Evolutionary conservation across 352 stramenopile species (phyloP).

Genomic region (Phytophthora cactorum): DNA sequence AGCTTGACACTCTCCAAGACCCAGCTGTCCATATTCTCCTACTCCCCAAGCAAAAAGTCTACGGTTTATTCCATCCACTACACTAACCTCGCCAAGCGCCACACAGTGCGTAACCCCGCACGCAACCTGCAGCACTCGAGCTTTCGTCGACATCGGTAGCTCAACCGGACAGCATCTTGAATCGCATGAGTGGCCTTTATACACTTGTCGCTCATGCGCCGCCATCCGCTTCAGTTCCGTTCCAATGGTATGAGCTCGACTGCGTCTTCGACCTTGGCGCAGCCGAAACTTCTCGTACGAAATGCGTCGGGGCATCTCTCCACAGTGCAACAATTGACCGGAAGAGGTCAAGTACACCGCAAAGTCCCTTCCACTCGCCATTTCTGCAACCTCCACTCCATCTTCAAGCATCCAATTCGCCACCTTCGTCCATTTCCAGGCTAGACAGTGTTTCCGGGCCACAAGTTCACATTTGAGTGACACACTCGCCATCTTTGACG

Average conservation of each 20-base stretch:
- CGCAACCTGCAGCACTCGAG: slow-evolving; percentile 38
- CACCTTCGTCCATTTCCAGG: slow-evolving; percentile 25
- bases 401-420: slow-evolving; percentile 17
- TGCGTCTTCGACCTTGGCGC: slow-evolving; percentile 13
- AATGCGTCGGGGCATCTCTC: slow-evolving; percentile 13
- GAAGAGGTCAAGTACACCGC: slow-evolving; percentile 23
- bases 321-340: slow-evolving; percentile 25
- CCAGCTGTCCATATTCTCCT: slow-evolving; percentile 55
- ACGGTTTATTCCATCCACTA: not conserved
- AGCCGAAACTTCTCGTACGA: slow-evolving; percentile 32
- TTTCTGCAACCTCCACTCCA: slow-evolving; percentile 13
- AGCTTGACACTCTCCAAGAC: slow-evolving; percentile 36
- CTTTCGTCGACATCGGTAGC: slow-evolving; percentile 9
- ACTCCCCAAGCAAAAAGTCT: slow-evolving; percentile 43
- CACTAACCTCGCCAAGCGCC: slow-evolving; percentile 22
- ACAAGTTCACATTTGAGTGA: slow-evolving; percentile 28
- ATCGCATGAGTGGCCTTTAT: slow-evolving; percentile 24
- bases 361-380: slow-evolving; percentile 26
- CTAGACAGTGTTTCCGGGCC: slow-evolving; percentile 13
- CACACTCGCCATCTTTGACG: slow-evolving; percentile 11
- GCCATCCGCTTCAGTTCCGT: slow-evolving; percentile 31
- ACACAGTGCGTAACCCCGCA: slow-evolving; percentile 53
- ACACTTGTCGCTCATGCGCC: slow-evolving; percentile 1
- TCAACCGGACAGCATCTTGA: slow-evolving; percentile 14
- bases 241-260: slow-evolving; percentile 18